Percentiles rank a stretch among this genome's conserved stretches.
These are phyloP conservation scores for Quambalaria eucalypti DNA, from an alignment of 1,284 basidiomycete genomes.

Conservation along the genomic window DNA sequence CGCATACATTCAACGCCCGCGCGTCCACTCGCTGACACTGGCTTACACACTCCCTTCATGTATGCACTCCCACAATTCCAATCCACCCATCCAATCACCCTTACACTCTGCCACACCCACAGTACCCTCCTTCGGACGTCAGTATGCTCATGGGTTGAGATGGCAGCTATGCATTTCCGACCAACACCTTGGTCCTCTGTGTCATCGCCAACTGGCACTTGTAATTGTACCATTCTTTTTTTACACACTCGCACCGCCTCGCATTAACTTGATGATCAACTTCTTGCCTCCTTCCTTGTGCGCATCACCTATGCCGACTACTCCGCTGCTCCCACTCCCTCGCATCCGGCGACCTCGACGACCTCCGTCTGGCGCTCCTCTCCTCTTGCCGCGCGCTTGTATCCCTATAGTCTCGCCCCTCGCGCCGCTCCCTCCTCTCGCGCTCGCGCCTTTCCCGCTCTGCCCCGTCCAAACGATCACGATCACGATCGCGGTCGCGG, in stretches of 20 bases:
- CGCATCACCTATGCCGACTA: neutral
- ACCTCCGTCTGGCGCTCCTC: constrained; percentile 14
- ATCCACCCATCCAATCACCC: neutral
- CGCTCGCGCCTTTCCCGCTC: constrained; percentile 22
- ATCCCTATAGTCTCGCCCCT: neutral
- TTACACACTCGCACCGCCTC: too few species aligned
- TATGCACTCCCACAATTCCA: too few species aligned
- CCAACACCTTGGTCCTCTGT: neutral
- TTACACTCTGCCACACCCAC: neutral
- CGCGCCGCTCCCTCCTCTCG: constrained; percentile 16
- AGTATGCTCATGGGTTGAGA: constrained; percentile 34
- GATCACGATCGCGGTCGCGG: constrained; percentile 17
- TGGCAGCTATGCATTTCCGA: neutral
- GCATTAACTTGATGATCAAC: too few species aligned
- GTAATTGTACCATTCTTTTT: neutral
- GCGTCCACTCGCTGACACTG: too few species aligned
- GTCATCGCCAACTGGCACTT: neutral
- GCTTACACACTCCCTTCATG: too few species aligned
- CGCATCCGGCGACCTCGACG: constrained; percentile 10
- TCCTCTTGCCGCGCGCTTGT: constrained; percentile 9
- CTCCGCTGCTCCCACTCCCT: neutral
- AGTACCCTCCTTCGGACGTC: constrained; percentile 25
- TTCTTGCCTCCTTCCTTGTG: neutral
- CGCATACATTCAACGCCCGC: too few species aligned
- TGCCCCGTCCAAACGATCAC: constrained; percentile 18